Evolutionary conservation across 2,329 filamentous ascomycete genomes (phyloP), one percentile per base, ranked within the genome.

Genomic region (Amauroascus verrucosus): DNA sequence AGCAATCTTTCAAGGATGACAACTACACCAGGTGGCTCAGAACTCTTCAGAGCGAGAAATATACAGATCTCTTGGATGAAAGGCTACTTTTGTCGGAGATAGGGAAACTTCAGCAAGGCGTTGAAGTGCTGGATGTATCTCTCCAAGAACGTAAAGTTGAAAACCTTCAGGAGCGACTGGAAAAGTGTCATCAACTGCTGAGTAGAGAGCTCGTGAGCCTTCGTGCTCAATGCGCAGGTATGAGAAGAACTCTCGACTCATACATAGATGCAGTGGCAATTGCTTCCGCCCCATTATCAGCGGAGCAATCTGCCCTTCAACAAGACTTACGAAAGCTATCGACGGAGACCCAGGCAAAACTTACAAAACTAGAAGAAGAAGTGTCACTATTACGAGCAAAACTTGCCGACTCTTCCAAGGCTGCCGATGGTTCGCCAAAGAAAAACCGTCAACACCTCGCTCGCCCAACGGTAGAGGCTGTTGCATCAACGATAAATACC

Each of bases 401-500:
- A 61, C 77, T 96, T 16, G 84, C 85, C 0, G 77, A 80, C 18
- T 70, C 72, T 22, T 67, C 71, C 41, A 69, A 71, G 4, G 72
- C 79, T 1, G 75, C 77, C 6, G 77, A 76, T 40, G 77, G 64
- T 26, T 63, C 65, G 2, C 56, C 63, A 40, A 59, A 54, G 38
- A 53, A 51, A 18, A 48, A 43, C 38, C 48, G 51, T 18, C 59
- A 51, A n/a, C 51, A 60, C 38, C 56, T 54, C 56, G 55, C 53
- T 52, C 79, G 84, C 3, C 93, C 93, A 0, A 96, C 90, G 0
- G 87, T 96, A 8, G 93, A 96, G 62, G 88, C 88, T 0, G 87
- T 98, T 18, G 84, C 90, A 60, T 87, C 86, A 56, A 98, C 93
- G 0, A 95, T 98, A 59, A 76, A 77, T 54, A 95, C 93, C 65